phyloP scores from a whole-genome alignment of 306 rosid genomes.

The Vigna hirtella region DNA sequence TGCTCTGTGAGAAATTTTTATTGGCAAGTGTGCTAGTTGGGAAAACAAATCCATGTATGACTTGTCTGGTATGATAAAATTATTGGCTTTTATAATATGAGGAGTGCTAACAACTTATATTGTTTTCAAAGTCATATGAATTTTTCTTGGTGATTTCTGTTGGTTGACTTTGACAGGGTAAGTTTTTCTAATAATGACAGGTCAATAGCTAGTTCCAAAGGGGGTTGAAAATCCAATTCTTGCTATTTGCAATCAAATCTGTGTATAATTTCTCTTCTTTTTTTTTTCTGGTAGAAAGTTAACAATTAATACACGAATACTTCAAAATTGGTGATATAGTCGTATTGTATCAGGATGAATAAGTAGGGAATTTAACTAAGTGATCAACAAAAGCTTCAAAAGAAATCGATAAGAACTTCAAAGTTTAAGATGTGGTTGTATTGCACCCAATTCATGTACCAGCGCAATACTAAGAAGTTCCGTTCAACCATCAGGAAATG shows the following conservation, averaged over 20 bases:
- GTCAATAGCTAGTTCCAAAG: no score
- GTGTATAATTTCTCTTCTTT: not conserved
- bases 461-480: not conserved
- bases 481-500: slow-evolving; percentile 10
- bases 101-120: no score
- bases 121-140: no score
- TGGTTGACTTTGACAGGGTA: no score
- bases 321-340: not conserved
- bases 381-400: not conserved
- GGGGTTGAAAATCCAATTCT: not conserved
- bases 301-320: not conserved
- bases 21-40: no score
- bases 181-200: no score
- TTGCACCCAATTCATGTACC: not conserved
- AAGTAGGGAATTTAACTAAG: not conserved
- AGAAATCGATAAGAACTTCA: not conserved
- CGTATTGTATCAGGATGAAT: not conserved
- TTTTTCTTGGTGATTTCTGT: no score
- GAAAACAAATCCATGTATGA: no score
- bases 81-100: no score
- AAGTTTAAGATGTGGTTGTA: not conserved
- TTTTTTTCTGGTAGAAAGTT: not conserved
- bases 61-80: no score
- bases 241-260: not conserved
- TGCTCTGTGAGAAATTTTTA: no score